These are phyloP conservation scores for Coemansia umbellata DNA, from an alignment of 192 early-diverging fungal species.

Conservation along the genomic window DNA sequence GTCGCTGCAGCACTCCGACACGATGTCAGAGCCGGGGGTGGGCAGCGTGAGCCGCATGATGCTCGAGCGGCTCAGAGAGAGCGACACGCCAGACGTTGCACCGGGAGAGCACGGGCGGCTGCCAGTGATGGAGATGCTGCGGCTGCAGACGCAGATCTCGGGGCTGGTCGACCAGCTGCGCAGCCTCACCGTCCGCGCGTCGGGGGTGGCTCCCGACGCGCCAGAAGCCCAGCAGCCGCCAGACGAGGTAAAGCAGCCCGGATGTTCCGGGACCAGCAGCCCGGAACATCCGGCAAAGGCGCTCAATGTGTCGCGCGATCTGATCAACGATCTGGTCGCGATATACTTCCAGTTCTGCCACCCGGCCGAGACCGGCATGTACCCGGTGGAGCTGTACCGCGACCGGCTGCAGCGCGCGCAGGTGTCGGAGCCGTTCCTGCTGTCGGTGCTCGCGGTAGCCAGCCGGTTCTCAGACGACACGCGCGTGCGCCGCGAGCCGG, in stretches of 20 bases:
- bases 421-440: conserved; percentile 44
- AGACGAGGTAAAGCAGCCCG: too few relatives aligned
- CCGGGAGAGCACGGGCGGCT: neutral
- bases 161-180: conserved; percentile 43
- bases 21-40: conserved; percentile 1
- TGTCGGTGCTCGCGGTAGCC: conserved; percentile 45
- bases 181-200: conserved; percentile 33
- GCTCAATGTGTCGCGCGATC: conserved; percentile 38
- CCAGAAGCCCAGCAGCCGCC: too few relatives aligned
- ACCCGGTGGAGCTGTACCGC: conserved; percentile 43
- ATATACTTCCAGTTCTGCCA: conserved; percentile 47
- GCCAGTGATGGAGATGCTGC: conserved; percentile 47
- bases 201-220: conserved; percentile 12
- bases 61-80: conserved; percentile 15
- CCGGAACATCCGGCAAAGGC: conserved; percentile 1
- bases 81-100: conserved; percentile 2
- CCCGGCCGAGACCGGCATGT: conserved; percentile 45
- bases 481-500: conserved; percentile 40
- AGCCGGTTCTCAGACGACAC: conserved; percentile 46
- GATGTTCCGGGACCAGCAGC: neutral
- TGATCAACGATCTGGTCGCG: conserved; percentile 37
- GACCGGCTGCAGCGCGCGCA: conserved; percentile 41
- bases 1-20: conserved; percentile 7
- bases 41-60: conserved; percentile 35
- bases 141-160: conserved; percentile 49